Percentiles rank a stretch among this genome's conserved stretches.
Evolutionary conservation across 352 stramenopile genomes (phyloP).

Genomic region (Globisporangium alternatum): DNA sequence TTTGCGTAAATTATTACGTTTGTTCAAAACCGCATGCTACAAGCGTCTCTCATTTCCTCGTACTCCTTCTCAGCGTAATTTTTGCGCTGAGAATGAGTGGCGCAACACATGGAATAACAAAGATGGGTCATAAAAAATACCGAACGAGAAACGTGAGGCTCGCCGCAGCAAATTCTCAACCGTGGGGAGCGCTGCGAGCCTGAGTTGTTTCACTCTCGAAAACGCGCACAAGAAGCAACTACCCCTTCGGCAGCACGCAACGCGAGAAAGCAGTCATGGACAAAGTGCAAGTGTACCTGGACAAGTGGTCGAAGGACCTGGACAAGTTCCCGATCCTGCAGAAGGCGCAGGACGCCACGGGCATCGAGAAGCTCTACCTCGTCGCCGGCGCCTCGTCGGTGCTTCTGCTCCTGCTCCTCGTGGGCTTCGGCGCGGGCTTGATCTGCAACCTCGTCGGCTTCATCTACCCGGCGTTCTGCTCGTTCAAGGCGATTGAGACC

Average conservation of each 20-base stretch:
- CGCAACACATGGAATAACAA: conserved; percentile 10
- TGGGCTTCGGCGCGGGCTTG: conserved; percentile 82
- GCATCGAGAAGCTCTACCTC: conserved; percentile 89
- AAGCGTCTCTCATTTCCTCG: neutral
- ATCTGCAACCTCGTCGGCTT: conserved; percentile 86
- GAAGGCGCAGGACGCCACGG: conserved; percentile 75
- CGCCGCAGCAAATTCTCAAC: conserved; percentile 13
- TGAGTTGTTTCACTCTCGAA: conserved; percentile 17
- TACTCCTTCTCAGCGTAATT: neutral
- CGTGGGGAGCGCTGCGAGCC: conserved; percentile 5
- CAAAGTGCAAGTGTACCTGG: conserved; percentile 78
- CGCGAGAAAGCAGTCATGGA: conserved; percentile 43
- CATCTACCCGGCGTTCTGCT: conserved; percentile 78
- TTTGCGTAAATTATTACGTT: too few species aligned
- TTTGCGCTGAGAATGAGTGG: conserved; percentile 13
- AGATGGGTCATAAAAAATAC: conserved; percentile 3
- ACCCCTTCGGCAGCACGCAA: neutral
- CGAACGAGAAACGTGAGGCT: conserved; percentile 13
- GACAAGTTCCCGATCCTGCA: conserved; percentile 80
- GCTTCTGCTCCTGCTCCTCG: conserved; percentile 73
- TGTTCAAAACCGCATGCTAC: neutral
- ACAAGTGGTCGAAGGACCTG: conserved; percentile 86
- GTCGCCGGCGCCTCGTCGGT: conserved; percentile 55
- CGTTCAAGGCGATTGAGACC: conserved; percentile 85
- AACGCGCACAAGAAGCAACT: conserved; percentile 11